Evolutionary conservation across 352 stramenopile species (phyloP).

Genomic region (Lagenidium giganteum): DNA sequence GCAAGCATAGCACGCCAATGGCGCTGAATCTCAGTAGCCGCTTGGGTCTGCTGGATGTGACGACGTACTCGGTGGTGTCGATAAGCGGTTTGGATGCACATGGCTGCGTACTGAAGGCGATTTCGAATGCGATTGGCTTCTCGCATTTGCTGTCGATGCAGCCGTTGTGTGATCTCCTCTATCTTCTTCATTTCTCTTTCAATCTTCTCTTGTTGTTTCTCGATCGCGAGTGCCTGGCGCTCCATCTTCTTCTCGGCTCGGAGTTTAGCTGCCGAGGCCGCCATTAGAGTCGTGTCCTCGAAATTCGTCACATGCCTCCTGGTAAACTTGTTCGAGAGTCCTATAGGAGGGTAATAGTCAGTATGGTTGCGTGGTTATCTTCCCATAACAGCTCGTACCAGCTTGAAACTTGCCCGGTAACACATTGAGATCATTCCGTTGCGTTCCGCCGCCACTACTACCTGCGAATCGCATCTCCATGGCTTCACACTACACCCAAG

Average conservation of each 20-base stretch:
- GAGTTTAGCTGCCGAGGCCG: constrained; percentile 58
- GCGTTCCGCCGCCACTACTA: neutral
- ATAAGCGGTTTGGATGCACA: constrained; percentile 42
- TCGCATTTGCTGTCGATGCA: constrained; percentile 61
- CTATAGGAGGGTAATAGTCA: constrained; percentile 20
- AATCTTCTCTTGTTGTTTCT: constrained; percentile 80
- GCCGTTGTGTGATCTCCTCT: constrained; percentile 52
- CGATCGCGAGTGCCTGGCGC: constrained; percentile 57
- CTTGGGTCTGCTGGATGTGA: constrained; percentile 13
- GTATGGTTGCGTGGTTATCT: neutral
- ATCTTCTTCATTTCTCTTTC: constrained; percentile 80
- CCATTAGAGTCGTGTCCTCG: constrained; percentile 66
- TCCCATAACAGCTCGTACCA: constrained; percentile 1
- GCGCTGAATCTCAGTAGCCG: constrained; percentile 37
- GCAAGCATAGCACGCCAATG: constrained; percentile 28
- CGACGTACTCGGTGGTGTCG: constrained; percentile 17
- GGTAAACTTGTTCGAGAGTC: constrained; percentile 81
- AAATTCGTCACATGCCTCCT: constrained; percentile 67
- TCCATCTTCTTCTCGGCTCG: constrained; percentile 61
- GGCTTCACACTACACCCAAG: neutral
- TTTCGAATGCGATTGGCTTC: constrained; percentile 58
- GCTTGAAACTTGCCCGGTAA: constrained; percentile 21
- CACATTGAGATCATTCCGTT: too few species aligned
- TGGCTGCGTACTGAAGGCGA: constrained; percentile 43
- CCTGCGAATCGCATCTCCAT: constrained; percentile 19